phyloP scores from a whole-genome alignment of 176 grass and related monocot genomes.

The Hordeum vulgare region MorexV3_pseudomolecules_assembly NC_058518.1:413179741-413180240 shows the following conservation, averaged over 20 bases:
- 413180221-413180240: background rate
- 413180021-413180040: slow-evolving; percentile 57
- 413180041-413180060: slow-evolving; percentile 43
- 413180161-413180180: slow-evolving; percentile 52
- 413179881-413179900: slow-evolving; percentile 55
- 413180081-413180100: slow-evolving; percentile 79
- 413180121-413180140: slow-evolving; percentile 54
- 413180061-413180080: slow-evolving; percentile 49
- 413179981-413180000: slow-evolving; percentile 18
- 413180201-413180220: background rate
- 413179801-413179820: background rate
- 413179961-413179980: slow-evolving; percentile 26
- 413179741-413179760: background rate
- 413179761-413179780: background rate
- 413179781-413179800: background rate
- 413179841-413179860: background rate
- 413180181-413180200: slow-evolving; percentile 41
- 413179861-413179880: background rate
- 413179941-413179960: slow-evolving; percentile 46
- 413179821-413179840: background rate
- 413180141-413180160: slow-evolving; percentile 31
- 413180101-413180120: slow-evolving; percentile 63
- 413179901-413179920: slow-evolving; percentile 38
- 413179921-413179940: slow-evolving; percentile 40
- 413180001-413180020: slow-evolving; percentile 43